Evolutionary conservation across 2,329 filamentous ascomycete species (phyloP).

Genomic region (Didymella sp.): DNA sequence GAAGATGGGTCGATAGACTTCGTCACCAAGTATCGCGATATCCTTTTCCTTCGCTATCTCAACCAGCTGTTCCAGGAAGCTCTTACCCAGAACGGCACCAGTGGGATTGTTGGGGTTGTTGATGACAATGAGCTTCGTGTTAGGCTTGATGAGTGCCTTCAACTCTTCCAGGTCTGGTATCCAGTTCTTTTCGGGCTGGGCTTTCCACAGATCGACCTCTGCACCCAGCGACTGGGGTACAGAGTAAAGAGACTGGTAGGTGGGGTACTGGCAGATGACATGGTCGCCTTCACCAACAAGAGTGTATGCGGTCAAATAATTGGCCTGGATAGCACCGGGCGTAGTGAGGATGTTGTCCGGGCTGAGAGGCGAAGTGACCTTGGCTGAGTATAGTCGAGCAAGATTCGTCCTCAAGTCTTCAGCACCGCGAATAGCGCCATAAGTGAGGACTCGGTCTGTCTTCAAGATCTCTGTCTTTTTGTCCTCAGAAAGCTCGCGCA

Average conservation of each 20-base stretch:
- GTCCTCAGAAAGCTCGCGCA: constrained; percentile 66
- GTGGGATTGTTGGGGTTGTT: constrained; percentile 87
- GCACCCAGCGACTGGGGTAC: constrained; percentile 78
- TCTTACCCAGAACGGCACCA: constrained; percentile 70
- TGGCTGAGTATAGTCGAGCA: constrained; percentile 68
- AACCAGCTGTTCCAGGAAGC: constrained; percentile 67
- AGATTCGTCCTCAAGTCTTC: constrained; percentile 68
- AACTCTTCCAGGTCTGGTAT: constrained; percentile 72
- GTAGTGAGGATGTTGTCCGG: constrained; percentile 76
- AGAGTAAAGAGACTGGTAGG: constrained; percentile 80
- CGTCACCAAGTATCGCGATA: constrained; percentile 75
- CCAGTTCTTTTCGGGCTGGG: constrained; percentile 69
- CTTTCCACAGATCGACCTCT: constrained; percentile 77
- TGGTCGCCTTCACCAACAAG: constrained; percentile 78
- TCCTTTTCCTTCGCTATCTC: constrained; percentile 67
- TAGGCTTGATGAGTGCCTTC: constrained; percentile 67
- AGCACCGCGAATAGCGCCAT: constrained; percentile 76
- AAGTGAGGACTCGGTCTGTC: constrained; percentile 68
- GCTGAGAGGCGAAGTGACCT: constrained; percentile 56
- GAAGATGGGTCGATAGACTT: constrained; percentile 85
- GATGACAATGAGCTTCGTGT: constrained; percentile 74
- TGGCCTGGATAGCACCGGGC: constrained; percentile 82
- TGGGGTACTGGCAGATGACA: constrained; percentile 85
- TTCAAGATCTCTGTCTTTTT: constrained; percentile 57
- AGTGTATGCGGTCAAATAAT: constrained; percentile 78